Base-by-base conservation (phyloP, 2,329 filamentous ascomycete genomes). In the Colletotrichum plurivorum region DNA sequence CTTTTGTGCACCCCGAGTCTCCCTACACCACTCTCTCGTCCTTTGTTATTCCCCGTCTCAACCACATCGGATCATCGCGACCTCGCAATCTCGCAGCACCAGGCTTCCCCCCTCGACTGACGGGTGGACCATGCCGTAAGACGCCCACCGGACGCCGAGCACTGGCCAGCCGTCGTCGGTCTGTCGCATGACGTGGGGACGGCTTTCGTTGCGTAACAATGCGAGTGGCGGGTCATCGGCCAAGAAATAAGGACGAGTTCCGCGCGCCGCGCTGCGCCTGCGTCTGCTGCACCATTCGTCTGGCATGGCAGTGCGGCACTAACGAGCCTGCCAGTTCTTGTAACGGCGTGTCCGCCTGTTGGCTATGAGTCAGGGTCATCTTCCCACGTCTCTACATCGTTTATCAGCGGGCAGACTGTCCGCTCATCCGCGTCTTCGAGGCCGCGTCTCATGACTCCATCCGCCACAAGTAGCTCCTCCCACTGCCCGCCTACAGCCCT, bases 161-260 rank as follows among this genome's bases (percentile, higher is more conserved):
- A 52, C 49, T 54, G 27, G 54, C 48, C 25, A 46, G 54, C 58
- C 20, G 36, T 56, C 22, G 36, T 39, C 51, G 52, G 55, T 52
- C 36, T 59, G 55, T 61, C 67, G 62, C 62, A 69, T 69, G 67
- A 69, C 63, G 62, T 69, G 67, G 67, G 51, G 52, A 59, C 27
- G n/a, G 51, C 45, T 51, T 54, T 67, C 39, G 55, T 46, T 56
- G 62, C 55, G 55, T 66, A 66, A 57, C 67, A 66, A 53, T 69
- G 67, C 67, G 45, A 69, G 62, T 60, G 62, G 66, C 51, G 66
- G 66, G 62, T 60, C 51, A 39, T 20, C 31, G 62, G 41, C 55
- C 54, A 43, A 58, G 27, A 51, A 36, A 18, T 22, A 59, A 55
- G 61, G 49, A 49, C 66, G 55, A 58, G 48, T 46, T 58, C 49